A percentile compares a stretch with the other conserved stretches of the same genome.
Conservation (phyloP, 768 basidiomycete genomes). For the Tricholoma sp. region DNA sequence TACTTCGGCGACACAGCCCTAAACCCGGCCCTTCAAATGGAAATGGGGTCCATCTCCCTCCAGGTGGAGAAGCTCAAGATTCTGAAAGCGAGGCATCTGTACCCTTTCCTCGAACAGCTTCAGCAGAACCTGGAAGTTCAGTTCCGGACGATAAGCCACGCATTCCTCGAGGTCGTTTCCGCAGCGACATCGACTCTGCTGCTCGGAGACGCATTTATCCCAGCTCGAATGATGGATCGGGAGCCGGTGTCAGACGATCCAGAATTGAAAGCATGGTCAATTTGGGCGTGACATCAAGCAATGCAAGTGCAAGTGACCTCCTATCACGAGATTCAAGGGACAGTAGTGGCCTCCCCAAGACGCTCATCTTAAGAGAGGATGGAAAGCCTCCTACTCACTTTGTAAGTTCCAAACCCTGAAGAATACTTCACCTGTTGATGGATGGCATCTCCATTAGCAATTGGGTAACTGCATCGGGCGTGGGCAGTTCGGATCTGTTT, state of each 20-base stretch:
- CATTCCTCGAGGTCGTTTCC: constrained; percentile 58
- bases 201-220: constrained; percentile 51
- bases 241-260: constrained; percentile 46
- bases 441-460: constrained; percentile 55
- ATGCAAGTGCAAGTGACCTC: constrained; percentile 63
- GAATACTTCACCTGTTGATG: neutral
- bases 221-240: constrained; percentile 64
- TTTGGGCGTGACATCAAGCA: constrained; percentile 45
- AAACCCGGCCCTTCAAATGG: constrained; percentile 36
- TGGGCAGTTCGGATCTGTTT: constrained; percentile 96
- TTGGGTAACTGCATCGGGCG: constrained; percentile 95
- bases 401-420: constrained; percentile 42
- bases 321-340: constrained; percentile 57
- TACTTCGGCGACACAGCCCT: constrained; percentile 55
- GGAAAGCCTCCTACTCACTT: constrained; percentile 77
- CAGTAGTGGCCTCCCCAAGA: constrained; percentile 58
- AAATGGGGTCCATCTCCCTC: constrained; percentile 43
- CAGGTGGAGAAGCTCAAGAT: constrained; percentile 27
- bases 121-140: constrained; percentile 42
- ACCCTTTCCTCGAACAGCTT: constrained; percentile 62
- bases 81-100: constrained; percentile 39
- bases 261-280: constrained; percentile 74
- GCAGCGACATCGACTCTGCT: constrained; percentile 67
- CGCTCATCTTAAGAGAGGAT: constrained; percentile 73
- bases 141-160: constrained; percentile 32